Percentiles rank a stretch among this genome's conserved stretches.
These are phyloP conservation scores for Bipolaris victoriae DNA, from an alignment of 2,329 filamentous ascomycete species.

Conservation along the genomic window DNA sequence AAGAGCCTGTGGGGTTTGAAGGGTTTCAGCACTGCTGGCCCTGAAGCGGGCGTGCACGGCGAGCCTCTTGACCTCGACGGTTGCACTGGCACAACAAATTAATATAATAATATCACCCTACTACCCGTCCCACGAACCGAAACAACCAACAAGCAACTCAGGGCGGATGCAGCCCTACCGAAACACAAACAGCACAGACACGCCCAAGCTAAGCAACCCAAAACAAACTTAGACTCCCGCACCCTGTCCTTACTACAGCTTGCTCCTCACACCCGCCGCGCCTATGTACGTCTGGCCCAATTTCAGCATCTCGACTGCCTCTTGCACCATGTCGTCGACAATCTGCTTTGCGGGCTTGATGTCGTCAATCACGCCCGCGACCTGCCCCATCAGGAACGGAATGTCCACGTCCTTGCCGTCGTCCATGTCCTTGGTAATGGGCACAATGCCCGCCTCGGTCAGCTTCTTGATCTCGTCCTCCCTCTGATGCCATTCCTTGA, in stretches of 20 bases:
- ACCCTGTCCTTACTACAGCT: constrained; percentile 32
- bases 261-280: constrained; percentile 33
- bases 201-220: not conserved
- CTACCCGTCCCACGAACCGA: constrained; percentile 1
- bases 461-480: constrained; percentile 77
- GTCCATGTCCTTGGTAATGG: constrained; percentile 82
- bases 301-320: constrained; percentile 49
- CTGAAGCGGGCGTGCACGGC: not conserved
- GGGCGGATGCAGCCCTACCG: not conserved
- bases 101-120: not conserved
- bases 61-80: not conserved
- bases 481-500: constrained; percentile 77
- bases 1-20: not conserved
- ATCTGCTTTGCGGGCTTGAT: constrained; percentile 84
- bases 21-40: not conserved
- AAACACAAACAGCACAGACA: not conserved
- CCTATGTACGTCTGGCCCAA: constrained; percentile 46
- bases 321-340: constrained; percentile 83
- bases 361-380: constrained; percentile 76
- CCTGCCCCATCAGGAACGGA: constrained; percentile 93
- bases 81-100: constrained; percentile 13
- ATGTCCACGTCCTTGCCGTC: constrained; percentile 81
- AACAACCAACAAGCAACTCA: not conserved
- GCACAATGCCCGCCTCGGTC: constrained; percentile 77
- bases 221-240: not conserved